A percentile compares a stretch with the other conserved stretches of the same genome.
phyloP scores from a whole-genome alignment of 2,329 filamentous ascomycete species.

The Colletotrichum filicis region DNA sequence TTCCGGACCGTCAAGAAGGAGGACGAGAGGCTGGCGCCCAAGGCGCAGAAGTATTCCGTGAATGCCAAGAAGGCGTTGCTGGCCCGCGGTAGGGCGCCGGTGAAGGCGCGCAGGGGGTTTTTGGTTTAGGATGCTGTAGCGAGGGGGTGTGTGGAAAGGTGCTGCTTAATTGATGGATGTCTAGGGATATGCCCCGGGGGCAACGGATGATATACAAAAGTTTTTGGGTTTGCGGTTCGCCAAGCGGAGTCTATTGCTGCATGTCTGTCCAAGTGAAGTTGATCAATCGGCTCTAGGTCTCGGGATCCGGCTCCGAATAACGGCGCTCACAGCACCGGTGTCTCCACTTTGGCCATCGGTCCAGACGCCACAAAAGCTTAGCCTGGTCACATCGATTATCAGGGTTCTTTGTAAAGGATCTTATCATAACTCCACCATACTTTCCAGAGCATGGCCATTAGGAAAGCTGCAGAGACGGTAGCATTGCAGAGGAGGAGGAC shows the following conservation, averaged over 20 bases:
- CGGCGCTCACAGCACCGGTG: not conserved
- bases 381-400: not conserved
- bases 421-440: not conserved
- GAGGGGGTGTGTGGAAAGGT: not conserved
- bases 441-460: not conserved
- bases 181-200: not conserved
- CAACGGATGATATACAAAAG: constrained; percentile 16
- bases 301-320: constrained; percentile 1
- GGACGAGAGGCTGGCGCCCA: constrained; percentile 62
- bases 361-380: constrained; percentile 22
- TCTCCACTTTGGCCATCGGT: not conserved
- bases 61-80: constrained; percentile 57
- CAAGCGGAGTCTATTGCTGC: not conserved
- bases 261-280: not conserved
- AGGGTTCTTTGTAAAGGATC: not conserved
- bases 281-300: not conserved
- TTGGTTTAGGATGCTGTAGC: constrained; percentile 44
- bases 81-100: constrained; percentile 53
- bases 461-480: not conserved
- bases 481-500: constrained; percentile 6
- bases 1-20: constrained; percentile 60
- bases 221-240: constrained; percentile 15
- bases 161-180: constrained; percentile 4
- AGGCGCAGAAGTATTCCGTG: constrained; percentile 53
- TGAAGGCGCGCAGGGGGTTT: constrained; percentile 55